phyloP scores from a whole-genome alignment of 2,329 filamentous ascomycete genomes.

The Penicillium oxalicum region DNA sequence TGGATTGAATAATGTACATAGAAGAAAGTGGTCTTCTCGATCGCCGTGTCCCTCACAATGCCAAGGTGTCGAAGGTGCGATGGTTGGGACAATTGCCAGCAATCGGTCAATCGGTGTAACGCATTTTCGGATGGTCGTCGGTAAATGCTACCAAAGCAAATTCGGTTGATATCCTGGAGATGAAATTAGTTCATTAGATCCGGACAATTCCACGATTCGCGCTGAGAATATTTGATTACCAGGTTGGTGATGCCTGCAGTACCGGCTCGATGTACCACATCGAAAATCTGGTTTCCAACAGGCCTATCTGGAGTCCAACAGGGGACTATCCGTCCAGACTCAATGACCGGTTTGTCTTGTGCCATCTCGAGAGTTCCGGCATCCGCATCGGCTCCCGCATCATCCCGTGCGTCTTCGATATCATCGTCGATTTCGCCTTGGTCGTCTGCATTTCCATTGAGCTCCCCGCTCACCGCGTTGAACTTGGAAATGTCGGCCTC shows the following conservation, averaged over 20 bases:
- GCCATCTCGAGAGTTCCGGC: conserved; percentile 16
- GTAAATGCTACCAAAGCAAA: conserved; percentile 48
- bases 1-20: conserved; percentile 52
- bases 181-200: background rate
- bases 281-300: conserved; percentile 49
- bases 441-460: conserved; percentile 20
- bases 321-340: conserved; percentile 39
- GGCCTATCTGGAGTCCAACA: conserved; percentile 51
- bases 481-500: conserved; percentile 38
- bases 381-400: conserved; percentile 8
- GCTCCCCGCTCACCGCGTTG: conserved; percentile 30
- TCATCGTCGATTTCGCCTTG: conserved; percentile 33
- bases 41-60: conserved; percentile 50
- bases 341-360: conserved; percentile 21
- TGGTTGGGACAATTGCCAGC: conserved; percentile 55
- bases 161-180: conserved; percentile 35
- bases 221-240: conserved; percentile 17
- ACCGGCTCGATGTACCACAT: conserved; percentile 45
- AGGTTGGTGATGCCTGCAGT: conserved; percentile 46
- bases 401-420: conserved; percentile 20
- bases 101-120: conserved; percentile 48
- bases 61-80: conserved; percentile 51
- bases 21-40: conserved; percentile 43
- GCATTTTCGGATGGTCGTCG: conserved; percentile 50
- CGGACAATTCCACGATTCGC: background rate